Evolutionary conservation across 192 early-diverging fungal species (phyloP).

Genomic region (Gonapodya prolifera): DNA sequence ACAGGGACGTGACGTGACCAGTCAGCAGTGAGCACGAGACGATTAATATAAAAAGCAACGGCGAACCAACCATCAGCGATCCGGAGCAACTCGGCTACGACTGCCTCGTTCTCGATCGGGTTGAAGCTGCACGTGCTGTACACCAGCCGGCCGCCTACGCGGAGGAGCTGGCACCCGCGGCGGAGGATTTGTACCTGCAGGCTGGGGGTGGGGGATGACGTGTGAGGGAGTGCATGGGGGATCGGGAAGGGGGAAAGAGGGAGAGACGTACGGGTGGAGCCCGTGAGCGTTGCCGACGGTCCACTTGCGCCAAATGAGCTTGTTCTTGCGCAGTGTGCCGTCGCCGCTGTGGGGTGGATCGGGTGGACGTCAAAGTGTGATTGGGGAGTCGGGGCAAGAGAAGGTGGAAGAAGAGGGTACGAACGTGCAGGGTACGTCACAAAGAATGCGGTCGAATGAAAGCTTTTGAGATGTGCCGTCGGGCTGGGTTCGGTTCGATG

Average conservation of each 20-base stretch:
- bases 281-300: slow-evolving; percentile 53
- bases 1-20: slow-evolving; percentile 15
- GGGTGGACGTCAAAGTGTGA: background rate
- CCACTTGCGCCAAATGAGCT: slow-evolving; percentile 85
- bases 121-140: slow-evolving; percentile 99
- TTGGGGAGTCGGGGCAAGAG: background rate
- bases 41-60: background rate
- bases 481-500: too few species aligned
- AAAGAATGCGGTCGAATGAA: slow-evolving; percentile 92
- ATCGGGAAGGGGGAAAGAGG: background rate
- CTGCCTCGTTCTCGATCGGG: slow-evolving; percentile 94
- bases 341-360: slow-evolving; percentile 57
- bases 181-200: slow-evolving; percentile 77
- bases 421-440: slow-evolving; percentile 85
- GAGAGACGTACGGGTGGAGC: slow-evolving; percentile 45
- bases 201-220: slow-evolving; percentile 12
- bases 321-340: slow-evolving; percentile 94
- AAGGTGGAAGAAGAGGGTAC: background rate
- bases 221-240: background rate
- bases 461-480: slow-evolving; percentile 16
- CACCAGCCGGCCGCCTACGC: slow-evolving; percentile 83
- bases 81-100: slow-evolving; percentile 72
- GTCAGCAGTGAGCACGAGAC: background rate
- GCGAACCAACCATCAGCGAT: slow-evolving; percentile 25
- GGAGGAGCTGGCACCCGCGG: slow-evolving; percentile 75